Conservation (phyloP, 306 rosid species). For the Coriaria nepalensis region DNA sequence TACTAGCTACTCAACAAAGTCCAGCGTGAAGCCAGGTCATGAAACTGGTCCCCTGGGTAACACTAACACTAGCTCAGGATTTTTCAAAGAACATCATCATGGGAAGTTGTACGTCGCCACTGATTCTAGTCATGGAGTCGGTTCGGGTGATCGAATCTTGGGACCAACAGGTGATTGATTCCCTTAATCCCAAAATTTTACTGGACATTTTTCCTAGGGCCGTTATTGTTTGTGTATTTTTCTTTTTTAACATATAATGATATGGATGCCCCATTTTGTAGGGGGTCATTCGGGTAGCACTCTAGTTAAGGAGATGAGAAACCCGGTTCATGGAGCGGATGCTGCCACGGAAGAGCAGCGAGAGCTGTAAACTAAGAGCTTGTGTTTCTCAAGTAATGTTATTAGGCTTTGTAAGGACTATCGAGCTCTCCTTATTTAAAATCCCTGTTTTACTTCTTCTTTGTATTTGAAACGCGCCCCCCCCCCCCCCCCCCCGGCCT, state of each 20-base stretch:
- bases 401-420: background rate
- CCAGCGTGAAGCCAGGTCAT: constrained; percentile 29
- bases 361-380: constrained; percentile 27
- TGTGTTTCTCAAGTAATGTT: background rate
- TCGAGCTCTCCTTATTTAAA: background rate
- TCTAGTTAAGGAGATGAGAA: constrained; percentile 42
- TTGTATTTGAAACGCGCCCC: too few relatives aligned
- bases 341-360: constrained; percentile 46
- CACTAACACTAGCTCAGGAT: constrained; percentile 21
- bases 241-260: too few relatives aligned
- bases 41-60: constrained; percentile 30
- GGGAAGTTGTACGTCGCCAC: constrained; percentile 42
- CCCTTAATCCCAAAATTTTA: background rate
- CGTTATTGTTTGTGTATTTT: constrained; percentile 15
- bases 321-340: constrained; percentile 41
- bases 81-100: constrained; percentile 31
- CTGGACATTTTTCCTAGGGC: background rate
- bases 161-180: constrained; percentile 39
- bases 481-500: too few relatives aligned
- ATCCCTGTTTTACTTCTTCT: background rate
- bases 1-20: constrained; percentile 60
- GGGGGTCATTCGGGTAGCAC: constrained; percentile 53
- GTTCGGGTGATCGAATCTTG: constrained; percentile 34
- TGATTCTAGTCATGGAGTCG: constrained; percentile 35
- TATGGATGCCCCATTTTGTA: too few relatives aligned